A percentile compares a stretch with the other conserved stretches of the same genome.
Conservation (phyloP, 495 filamentous ascomycete species). For the Parathielavia appendiculata region DNA sequence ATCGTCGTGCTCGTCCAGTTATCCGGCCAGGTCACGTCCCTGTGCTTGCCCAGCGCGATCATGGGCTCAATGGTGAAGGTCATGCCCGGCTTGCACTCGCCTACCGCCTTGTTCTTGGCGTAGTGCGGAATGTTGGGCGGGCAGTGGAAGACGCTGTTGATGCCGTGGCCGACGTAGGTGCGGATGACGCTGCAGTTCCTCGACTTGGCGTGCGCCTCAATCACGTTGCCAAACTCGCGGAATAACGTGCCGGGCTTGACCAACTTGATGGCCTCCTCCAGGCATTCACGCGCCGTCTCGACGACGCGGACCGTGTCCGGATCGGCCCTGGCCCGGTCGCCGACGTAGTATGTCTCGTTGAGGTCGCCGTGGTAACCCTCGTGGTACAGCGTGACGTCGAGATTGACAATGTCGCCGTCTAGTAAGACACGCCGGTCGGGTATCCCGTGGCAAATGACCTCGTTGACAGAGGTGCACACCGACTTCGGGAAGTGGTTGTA, state of each 20-base stretch:
- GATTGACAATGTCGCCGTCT: conserved; percentile 85
- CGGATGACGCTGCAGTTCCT: conserved; percentile 76
- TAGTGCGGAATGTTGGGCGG: conserved; percentile 85
- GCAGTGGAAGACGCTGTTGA: conserved; percentile 80
- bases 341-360: conserved; percentile 91
- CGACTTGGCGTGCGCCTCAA: conserved; percentile 79
- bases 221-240: conserved; percentile 75
- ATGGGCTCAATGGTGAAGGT: conserved; percentile 93
- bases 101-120: conserved; percentile 85
- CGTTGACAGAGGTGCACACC: conserved; percentile 91
- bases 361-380: conserved; percentile 83
- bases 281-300: conserved; percentile 72
- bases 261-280: conserved; percentile 75
- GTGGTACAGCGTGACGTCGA: conserved; percentile 84
- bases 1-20: conserved; percentile 83
- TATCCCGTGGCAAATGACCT: conserved; percentile 94
- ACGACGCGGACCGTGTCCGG: conserved; percentile 79
- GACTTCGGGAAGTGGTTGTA: conserved; percentile 98
- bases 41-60: conserved; percentile 76
- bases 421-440: conserved; percentile 72
- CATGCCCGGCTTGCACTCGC: conserved; percentile 81
- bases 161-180: conserved; percentile 85
- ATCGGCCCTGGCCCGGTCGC: conserved; percentile 66
- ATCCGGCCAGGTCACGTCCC: conserved; percentile 83
- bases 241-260: conserved; percentile 86